Conservation (phyloP, 495 filamentous ascomycete species). For the Cercophora samala region DNA sequence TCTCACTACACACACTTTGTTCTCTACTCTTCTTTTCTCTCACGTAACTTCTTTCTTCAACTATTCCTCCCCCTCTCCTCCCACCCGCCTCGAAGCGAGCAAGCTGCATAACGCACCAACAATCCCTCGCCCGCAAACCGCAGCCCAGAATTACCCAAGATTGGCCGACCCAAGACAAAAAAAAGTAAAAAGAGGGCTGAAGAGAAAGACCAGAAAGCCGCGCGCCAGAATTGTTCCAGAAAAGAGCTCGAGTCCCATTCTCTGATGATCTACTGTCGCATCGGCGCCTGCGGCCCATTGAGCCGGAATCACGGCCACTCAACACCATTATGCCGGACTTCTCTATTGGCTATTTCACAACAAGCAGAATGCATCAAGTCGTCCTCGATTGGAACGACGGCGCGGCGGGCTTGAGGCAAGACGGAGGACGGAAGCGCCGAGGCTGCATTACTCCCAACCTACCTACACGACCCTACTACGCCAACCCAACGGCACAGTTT, state of each 20-base stretch:
- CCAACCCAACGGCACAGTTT: background rate
- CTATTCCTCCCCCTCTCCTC: background rate
- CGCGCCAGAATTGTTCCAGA: constrained; percentile 22
- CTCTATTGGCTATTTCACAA: background rate
- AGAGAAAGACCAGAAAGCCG: background rate
- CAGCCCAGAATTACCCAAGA: constrained; percentile 3
- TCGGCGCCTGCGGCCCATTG: constrained; percentile 18
- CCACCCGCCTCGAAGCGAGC: constrained; percentile 1
- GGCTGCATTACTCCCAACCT: background rate
- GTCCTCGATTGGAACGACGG: constrained; percentile 6
- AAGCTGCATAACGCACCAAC: constrained; percentile 3
- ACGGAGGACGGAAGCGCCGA: background rate
- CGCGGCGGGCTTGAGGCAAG: background rate
- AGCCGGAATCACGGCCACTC: constrained; percentile 11
- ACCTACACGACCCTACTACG: background rate
- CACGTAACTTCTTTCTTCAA: background rate
- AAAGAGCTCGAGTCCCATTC: background rate
- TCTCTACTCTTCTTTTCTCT: background rate
- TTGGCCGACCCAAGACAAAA: background rate
- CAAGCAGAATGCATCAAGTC: too few species aligned
- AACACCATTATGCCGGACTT: background rate
- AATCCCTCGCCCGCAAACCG: constrained; percentile 3
- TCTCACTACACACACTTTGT: background rate
- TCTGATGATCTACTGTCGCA: constrained; percentile 18
- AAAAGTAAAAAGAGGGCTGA: background rate